Evolutionary conservation across 2,329 filamentous ascomycete genomes (phyloP).

Genomic region (Paecilomyces dactylethromorphus): DNA sequence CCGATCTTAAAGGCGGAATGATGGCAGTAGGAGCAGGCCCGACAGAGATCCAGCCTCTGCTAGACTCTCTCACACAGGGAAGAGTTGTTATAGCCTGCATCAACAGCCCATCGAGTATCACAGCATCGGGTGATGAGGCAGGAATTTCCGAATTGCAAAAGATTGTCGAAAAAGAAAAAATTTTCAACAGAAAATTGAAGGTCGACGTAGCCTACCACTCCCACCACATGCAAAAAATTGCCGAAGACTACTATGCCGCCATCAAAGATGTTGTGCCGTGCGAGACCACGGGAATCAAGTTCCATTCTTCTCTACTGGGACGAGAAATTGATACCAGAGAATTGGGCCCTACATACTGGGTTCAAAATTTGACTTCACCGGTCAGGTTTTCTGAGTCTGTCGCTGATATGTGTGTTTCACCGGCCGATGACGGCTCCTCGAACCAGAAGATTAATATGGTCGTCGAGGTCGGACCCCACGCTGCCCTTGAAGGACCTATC

Average conservation of each 20-base stretch:
- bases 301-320: neutral
- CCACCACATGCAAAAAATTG: slow-evolving; percentile 11
- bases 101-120: slow-evolving; percentile 31
- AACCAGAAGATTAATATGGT: slow-evolving; percentile 8
- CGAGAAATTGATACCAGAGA: neutral
- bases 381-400: neutral
- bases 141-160: slow-evolving; percentile 17
- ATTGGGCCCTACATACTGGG: slow-evolving; percentile 12
- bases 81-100: slow-evolving; percentile 24
- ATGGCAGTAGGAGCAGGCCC: slow-evolving; percentile 7
- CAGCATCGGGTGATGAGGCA: slow-evolving; percentile 25
- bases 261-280: neutral
- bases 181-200: slow-evolving; percentile 11
- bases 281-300: too few relatives aligned
- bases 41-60: slow-evolving; percentile 2
- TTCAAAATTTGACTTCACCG: slow-evolving; percentile 11
- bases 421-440: too few relatives aligned
- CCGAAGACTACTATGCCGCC: neutral
- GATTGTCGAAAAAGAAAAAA: slow-evolving; percentile 10
- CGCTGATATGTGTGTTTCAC: too few relatives aligned
- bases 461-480: slow-evolving; percentile 32
- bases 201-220: slow-evolving; percentile 20
- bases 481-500: slow-evolving; percentile 23
- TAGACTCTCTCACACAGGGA: slow-evolving; percentile 3
- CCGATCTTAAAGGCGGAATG: slow-evolving; percentile 7